Percentiles rank a stretch among this genome's conserved stretches.
phyloP scores from a whole-genome alignment of 306 rosid genomes.

The Cercis canadensis region DNA sequence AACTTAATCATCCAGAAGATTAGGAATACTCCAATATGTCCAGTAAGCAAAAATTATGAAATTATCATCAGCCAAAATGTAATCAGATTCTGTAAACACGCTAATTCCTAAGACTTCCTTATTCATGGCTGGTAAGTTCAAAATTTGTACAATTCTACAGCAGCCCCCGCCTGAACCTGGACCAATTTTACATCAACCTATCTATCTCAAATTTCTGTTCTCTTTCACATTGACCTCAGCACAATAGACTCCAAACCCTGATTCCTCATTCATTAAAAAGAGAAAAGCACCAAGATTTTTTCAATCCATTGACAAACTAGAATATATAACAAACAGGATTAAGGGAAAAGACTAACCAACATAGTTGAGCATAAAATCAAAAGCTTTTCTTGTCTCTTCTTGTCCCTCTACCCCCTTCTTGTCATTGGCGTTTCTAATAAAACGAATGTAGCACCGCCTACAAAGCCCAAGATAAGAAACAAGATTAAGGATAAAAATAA shows the following conservation, averaged over 20 bases:
- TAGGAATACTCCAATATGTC: neutral
- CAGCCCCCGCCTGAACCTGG: neutral
- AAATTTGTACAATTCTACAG: neutral
- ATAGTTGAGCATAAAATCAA: constrained; percentile 92
- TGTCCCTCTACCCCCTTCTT: constrained; percentile 92
- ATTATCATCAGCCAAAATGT: constrained; percentile 8
- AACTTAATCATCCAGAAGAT: constrained; percentile 10
- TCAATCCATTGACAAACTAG: constrained; percentile 11
- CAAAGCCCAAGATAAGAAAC: constrained; percentile 39
- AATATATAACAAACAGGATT: constrained; percentile 16
- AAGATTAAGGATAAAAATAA: constrained; percentile 21
- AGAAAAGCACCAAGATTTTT: constrained; percentile 17
- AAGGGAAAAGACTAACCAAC: constrained; percentile 65
- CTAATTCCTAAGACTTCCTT: too few species aligned
- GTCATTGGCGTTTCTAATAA: constrained; percentile 86
- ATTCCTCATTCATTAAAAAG: constrained; percentile 15
- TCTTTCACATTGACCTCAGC: constrained; percentile 1
- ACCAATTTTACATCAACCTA: neutral
- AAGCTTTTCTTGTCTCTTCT: constrained; percentile 98
- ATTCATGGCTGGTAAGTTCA: constrained; percentile 11
- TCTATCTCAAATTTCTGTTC: neutral
- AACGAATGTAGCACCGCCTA: constrained; percentile 95
- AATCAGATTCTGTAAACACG: too few species aligned
- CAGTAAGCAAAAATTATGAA: constrained; percentile 20
- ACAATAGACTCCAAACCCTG: constrained; percentile 13